phyloP scores from a whole-genome alignment of 345 rosid genomes.

The Eucalyptus microcorys region DNA sequence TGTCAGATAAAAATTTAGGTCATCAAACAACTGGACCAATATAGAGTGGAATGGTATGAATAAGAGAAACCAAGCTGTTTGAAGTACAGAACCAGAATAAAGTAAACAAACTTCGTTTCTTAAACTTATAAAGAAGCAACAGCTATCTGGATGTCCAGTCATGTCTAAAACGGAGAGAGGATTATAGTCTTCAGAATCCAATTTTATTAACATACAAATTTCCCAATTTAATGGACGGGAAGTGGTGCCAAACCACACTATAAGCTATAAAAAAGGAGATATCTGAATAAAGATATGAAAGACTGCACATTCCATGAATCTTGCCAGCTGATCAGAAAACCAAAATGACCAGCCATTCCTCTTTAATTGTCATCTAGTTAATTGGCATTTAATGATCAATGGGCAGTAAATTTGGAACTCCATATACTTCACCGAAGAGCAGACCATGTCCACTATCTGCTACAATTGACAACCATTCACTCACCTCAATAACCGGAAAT shows the following conservation, averaged over 20 bases:
- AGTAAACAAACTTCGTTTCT: not conserved
- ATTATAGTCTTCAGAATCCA: not conserved
- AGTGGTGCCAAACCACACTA: not conserved
- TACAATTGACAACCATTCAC: too few relatives aligned
- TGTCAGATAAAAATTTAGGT: conserved; percentile 15
- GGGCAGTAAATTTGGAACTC: not conserved
- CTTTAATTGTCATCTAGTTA: not conserved
- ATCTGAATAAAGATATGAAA: not conserved
- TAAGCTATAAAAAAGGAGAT: not conserved
- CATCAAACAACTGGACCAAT: not conserved
- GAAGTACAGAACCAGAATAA: not conserved
- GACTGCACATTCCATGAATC: not conserved
- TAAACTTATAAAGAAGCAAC: not conserved
- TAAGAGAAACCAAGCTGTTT: not conserved
- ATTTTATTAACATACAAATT: not conserved
- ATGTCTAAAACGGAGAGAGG: not conserved
- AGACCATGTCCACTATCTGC: not conserved
- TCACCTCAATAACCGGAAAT: not conserved
- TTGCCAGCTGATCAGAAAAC: not conserved
- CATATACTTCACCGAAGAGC: not conserved
- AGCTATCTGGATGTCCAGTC: not conserved
- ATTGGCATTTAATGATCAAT: not conserved
- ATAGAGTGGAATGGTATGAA: not conserved
- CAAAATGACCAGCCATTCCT: not conserved
- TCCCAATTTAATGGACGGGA: not conserved